Percentiles rank a stretch among this genome's conserved stretches.
Conservation (phyloP, 2,329 filamentous ascomycete genomes). For the Neoascochyta sp. region DNA sequence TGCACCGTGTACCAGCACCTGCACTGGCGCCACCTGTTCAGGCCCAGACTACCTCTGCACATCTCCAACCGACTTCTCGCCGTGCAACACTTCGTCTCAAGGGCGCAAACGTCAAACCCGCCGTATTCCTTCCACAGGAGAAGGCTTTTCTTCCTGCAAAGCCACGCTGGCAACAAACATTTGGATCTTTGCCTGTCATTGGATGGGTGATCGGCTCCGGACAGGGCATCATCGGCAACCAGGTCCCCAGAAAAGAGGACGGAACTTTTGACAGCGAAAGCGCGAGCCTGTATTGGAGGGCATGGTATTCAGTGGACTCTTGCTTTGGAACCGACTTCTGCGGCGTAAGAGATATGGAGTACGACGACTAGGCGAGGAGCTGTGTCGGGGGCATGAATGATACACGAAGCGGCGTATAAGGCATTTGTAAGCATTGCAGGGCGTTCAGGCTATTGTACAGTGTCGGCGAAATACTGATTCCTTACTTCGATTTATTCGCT, state of each 20-base stretch:
- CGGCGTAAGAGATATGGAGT: conserved; percentile 53
- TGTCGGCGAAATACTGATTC: too few species aligned
- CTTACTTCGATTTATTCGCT: too few species aligned
- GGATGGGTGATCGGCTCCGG: conserved; percentile 43
- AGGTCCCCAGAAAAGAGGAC: conserved; percentile 67
- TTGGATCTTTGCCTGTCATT: conserved; percentile 51
- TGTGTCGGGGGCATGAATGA: conserved; percentile 1
- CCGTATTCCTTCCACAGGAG: conserved; percentile 43
- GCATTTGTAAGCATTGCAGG: conserved; percentile 11
- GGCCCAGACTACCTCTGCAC: conserved; percentile 16
- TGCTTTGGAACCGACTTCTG: conserved; percentile 60
- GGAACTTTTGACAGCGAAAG: conserved; percentile 74
- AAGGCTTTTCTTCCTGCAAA: conserved; percentile 46
- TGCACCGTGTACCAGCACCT: conserved; percentile 7
- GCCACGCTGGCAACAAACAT: conserved; percentile 42
- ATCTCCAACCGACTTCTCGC: conserved; percentile 16
- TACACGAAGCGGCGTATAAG: conserved; percentile 2
- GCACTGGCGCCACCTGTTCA: conserved; percentile 35
- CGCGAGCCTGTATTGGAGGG: conserved; percentile 58
- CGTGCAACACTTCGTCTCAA: conserved; percentile 28
- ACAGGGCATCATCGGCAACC: conserved; percentile 65
- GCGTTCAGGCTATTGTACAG: conserved; percentile 7
- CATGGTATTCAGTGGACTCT: conserved; percentile 56
- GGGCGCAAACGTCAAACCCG: conserved; percentile 37
- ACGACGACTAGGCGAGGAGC: conserved; percentile 26